Conservation (phyloP, 2,329 filamentous ascomycete species). For the Epichloe aotearoae region DNA sequence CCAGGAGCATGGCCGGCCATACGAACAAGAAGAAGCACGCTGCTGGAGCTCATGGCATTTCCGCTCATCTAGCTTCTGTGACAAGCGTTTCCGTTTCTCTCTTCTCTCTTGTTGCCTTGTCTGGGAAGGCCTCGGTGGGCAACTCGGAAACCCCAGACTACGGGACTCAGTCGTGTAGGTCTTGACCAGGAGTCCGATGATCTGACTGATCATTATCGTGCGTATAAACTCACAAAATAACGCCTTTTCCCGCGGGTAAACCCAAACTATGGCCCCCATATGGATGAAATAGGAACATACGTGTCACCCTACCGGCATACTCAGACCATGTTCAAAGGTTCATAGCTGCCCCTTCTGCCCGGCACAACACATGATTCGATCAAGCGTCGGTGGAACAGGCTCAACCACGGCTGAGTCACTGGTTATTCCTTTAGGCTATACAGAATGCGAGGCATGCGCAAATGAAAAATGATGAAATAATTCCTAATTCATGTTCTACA, state of each 20-base stretch:
- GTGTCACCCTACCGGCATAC: background rate
- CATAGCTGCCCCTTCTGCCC: background rate
- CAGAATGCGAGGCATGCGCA: background rate
- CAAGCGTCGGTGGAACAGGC: background rate
- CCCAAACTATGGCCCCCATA: background rate
- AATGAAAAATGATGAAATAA: background rate
- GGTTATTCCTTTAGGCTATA: background rate
- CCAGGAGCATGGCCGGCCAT: too few relatives aligned
- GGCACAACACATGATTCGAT: background rate
- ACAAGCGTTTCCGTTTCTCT: background rate
- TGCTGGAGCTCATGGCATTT: background rate
- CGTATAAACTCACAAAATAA: background rate
- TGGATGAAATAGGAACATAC: background rate
- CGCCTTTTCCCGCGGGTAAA: background rate
- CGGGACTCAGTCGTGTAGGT: background rate
- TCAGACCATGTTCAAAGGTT: background rate
- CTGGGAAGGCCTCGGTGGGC: background rate
- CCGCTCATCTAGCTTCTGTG: background rate
- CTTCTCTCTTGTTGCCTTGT: background rate
- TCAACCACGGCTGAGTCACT: background rate
- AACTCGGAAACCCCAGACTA: background rate
- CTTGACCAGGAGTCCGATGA: background rate
- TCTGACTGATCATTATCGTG: background rate
- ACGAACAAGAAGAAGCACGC: background rate
- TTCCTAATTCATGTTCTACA: background rate